Conservation (phyloP, 352 stramenopile genomes). For the Pilasporangium apinafurcum region DNA sequence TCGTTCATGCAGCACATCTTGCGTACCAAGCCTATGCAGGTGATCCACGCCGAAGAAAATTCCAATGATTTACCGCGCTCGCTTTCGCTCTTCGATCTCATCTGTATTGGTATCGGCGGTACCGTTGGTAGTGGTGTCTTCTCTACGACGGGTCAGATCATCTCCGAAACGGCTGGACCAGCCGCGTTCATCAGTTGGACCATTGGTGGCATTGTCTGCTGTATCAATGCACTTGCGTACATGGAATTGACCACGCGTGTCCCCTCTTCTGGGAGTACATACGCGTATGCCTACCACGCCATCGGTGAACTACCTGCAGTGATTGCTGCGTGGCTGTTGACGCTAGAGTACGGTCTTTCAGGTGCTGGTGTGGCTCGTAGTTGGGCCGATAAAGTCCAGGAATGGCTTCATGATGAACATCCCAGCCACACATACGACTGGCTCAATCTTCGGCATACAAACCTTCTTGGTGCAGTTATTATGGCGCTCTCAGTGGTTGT, state of each 20-base stretch:
- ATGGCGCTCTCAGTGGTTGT: constrained; percentile 67
- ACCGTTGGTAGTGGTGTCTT: constrained; percentile 92
- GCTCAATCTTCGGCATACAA: constrained; percentile 57
- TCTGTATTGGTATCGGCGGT: constrained; percentile 89
- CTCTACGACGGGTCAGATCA: constrained; percentile 69
- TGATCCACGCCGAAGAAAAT: constrained; percentile 73
- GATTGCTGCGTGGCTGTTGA: constrained; percentile 81
- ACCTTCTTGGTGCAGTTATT: constrained; percentile 55
- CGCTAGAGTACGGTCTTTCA: constrained; percentile 91
- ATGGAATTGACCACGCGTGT: constrained; percentile 87
- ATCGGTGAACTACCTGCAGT: constrained; percentile 92
- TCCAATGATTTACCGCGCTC: constrained; percentile 54
- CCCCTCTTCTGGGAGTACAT: constrained; percentile 86
- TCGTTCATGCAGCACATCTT: constrained; percentile 44
- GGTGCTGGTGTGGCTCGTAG: constrained; percentile 87
- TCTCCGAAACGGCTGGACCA: constrained; percentile 71
- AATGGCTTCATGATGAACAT: constrained; percentile 48
- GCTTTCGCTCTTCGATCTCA: constrained; percentile 84
- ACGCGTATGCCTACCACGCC: constrained; percentile 90
- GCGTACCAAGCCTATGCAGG: constrained; percentile 67
- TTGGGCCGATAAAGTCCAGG: constrained; percentile 89
- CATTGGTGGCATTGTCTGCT: constrained; percentile 76
- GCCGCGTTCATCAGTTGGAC: constrained; percentile 77
- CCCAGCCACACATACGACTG: constrained; percentile 31
- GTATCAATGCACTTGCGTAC: constrained; percentile 82